phyloP scores from a whole-genome alignment of 2,329 filamentous ascomycete species.

The Blastomyces gilchristii region DNA sequence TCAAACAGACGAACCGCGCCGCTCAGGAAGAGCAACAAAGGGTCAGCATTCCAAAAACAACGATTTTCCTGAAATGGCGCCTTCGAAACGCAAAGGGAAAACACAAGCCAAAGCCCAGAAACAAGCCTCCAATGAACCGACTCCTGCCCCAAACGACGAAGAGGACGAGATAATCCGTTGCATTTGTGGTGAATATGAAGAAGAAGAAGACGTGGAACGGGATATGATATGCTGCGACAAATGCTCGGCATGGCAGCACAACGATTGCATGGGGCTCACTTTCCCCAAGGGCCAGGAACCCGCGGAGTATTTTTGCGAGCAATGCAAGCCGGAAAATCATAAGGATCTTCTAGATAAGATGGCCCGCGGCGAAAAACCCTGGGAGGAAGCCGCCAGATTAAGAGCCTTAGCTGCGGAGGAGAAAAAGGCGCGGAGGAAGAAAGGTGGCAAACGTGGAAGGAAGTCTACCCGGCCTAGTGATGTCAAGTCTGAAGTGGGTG shows the following conservation, averaged over 20 bases:
- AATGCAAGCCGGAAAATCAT: slow-evolving; percentile 77
- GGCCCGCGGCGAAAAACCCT: slow-evolving; percentile 69
- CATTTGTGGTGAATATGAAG: slow-evolving; percentile 78
- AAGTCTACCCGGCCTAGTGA: slow-evolving; percentile 60
- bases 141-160: slow-evolving; percentile 38
- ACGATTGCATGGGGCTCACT: slow-evolving; percentile 82
- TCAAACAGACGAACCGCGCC: slow-evolving; percentile 67
- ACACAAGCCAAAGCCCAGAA: slow-evolving; percentile 39
- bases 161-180: slow-evolving; percentile 76
- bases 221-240: slow-evolving; percentile 94
- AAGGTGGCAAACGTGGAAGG: slow-evolving; percentile 47
- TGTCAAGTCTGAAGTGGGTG: slow-evolving; percentile 37
- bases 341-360: slow-evolving; percentile 69
- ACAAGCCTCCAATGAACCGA: slow-evolving; percentile 37
- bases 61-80: slow-evolving; percentile 56
- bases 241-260: slow-evolving; percentile 94
- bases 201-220: slow-evolving; percentile 74
- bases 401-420: slow-evolving; percentile 52
- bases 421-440: slow-evolving; percentile 49
- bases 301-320: slow-evolving; percentile 84
- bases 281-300: slow-evolving; percentile 65
- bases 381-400: slow-evolving; percentile 59
- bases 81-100: slow-evolving; percentile 40
- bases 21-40: slow-evolving; percentile 92
- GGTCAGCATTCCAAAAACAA: slow-evolving; percentile 87